Conservation (phyloP, 768 basidiomycete genomes). For the Naganishia onofrii region DNA sequence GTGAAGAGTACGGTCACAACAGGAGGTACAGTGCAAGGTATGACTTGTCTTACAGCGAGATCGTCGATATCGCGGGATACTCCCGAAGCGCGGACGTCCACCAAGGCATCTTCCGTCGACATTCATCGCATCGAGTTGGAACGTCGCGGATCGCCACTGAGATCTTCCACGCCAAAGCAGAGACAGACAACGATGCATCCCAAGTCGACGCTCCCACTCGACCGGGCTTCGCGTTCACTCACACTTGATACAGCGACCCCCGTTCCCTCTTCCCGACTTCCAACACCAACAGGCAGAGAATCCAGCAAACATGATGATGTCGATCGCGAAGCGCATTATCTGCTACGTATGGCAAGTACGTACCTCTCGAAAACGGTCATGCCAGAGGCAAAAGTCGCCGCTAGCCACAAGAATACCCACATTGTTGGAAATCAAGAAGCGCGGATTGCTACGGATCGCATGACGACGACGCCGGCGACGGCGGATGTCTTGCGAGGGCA, state of each 20-base stretch:
- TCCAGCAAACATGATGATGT: background rate
- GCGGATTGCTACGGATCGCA: conserved; percentile 32
- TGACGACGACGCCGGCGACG: no score
- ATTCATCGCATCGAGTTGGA: no score
- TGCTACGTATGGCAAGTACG: conserved; percentile 40
- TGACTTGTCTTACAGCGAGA: background rate
- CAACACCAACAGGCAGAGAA: background rate
- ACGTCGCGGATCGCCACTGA: no score
- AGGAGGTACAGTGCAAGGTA: background rate
- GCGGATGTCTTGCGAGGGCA: conserved; percentile 14
- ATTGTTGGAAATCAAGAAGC: background rate
- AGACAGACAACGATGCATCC: background rate
- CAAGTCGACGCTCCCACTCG: background rate
- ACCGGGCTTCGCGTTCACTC: background rate
- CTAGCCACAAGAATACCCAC: background rate
- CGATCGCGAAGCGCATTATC: conserved; percentile 35
- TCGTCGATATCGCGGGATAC: no score
- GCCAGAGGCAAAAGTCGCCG: conserved; percentile 35
- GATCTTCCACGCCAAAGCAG: background rate
- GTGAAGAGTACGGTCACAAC: background rate
- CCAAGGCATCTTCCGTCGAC: no score
- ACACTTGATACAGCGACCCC: background rate
- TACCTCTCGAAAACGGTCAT: conserved; percentile 41
- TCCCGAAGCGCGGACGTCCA: no score
- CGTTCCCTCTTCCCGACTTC: background rate